Conservation (phyloP, 176 grass and related monocot species). For the Cocos nucifera region DNA sequence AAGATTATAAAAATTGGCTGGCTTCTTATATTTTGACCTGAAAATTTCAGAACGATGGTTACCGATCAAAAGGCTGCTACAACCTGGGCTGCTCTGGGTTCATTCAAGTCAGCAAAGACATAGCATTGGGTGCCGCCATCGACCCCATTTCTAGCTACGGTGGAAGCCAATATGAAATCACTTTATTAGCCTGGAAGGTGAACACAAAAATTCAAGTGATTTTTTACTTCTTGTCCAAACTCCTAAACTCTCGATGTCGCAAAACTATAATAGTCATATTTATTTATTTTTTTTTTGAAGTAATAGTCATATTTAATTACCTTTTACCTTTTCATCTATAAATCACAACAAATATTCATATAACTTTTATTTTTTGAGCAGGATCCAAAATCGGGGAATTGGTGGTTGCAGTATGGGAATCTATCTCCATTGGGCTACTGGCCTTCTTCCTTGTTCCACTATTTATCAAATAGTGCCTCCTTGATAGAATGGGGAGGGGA, state of each 20-base stretch:
- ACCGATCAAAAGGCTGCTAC: slow-evolving; percentile 90
- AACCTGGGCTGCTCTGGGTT: slow-evolving; percentile 90
- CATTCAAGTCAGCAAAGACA: slow-evolving; percentile 74
- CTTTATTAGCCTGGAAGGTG: slow-evolving; percentile 85
- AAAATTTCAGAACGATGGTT: slow-evolving; percentile 65
- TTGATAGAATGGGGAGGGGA: slow-evolving; percentile 96
- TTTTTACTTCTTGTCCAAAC: too few relatives aligned
- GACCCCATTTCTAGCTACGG: too few relatives aligned
- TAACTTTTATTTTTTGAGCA: slow-evolving; percentile 4
- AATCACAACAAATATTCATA: too few relatives aligned
- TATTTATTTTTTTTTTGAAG: too few relatives aligned
- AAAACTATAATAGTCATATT: too few relatives aligned
- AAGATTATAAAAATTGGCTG: not conserved
- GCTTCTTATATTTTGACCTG: not conserved
- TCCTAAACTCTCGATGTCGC: too few relatives aligned
- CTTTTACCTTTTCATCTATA: too few relatives aligned
- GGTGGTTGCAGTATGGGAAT: slow-evolving; percentile 96
- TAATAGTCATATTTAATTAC: too few relatives aligned
- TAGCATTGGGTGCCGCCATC: too few relatives aligned
- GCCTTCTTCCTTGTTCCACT: slow-evolving; percentile 86
- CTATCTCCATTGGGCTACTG: slow-evolving; percentile 83
- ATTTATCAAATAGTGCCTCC: slow-evolving; percentile 61
- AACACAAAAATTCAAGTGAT: slow-evolving; percentile 2
- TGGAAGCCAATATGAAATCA: too few relatives aligned
- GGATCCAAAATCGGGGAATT: slow-evolving; percentile 91